Conservation (phyloP, 371 early-diverging fungal genomes). For the Apophysomyces ossiformis region DNA sequence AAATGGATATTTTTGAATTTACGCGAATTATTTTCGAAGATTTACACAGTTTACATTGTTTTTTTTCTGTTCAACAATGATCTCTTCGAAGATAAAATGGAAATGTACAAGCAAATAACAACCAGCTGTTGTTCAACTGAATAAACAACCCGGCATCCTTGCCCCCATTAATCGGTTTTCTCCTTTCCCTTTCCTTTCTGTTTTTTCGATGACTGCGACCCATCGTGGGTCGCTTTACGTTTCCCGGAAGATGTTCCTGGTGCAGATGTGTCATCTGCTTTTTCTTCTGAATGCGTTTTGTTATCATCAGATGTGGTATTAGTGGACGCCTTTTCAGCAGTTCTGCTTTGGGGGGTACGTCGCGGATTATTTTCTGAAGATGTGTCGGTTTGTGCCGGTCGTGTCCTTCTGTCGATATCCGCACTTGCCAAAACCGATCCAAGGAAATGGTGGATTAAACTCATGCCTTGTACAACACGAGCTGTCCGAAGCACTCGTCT, state of each 20-base stretch:
- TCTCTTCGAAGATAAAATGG: background rate
- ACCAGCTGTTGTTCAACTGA: slow-evolving; percentile 1
- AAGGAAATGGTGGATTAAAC: slow-evolving; percentile 49
- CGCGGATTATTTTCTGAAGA: background rate
- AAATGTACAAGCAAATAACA: slow-evolving; percentile 7
- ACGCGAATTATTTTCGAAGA: too few species aligned
- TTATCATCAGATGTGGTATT: slow-evolving; percentile 1
- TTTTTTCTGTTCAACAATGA: too few species aligned
- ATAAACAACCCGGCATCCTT: background rate
- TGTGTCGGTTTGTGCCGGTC: slow-evolving; percentile 13
- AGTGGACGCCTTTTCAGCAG: slow-evolving; percentile 1
- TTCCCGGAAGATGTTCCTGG: slow-evolving; percentile 6
- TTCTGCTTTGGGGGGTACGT: slow-evolving; percentile 11
- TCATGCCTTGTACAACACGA: slow-evolving; percentile 55
- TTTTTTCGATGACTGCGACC: slow-evolving; percentile 6
- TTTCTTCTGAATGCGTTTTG: slow-evolving; percentile 9
- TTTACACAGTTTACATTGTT: too few species aligned
- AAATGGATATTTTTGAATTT: too few species aligned
- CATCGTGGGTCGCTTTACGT: slow-evolving; percentile 14
- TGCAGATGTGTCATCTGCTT: background rate
- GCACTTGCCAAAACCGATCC: slow-evolving; percentile 51
- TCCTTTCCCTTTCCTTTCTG: slow-evolving; percentile 29
- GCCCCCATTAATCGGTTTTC: slow-evolving; percentile 18
- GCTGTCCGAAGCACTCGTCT: slow-evolving; percentile 39
- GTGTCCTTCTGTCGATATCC: slow-evolving; percentile 33